Base-by-base conservation (phyloP, 768 basidiomycete genomes). In the Boletus pseudo-olivaceus region DNA sequence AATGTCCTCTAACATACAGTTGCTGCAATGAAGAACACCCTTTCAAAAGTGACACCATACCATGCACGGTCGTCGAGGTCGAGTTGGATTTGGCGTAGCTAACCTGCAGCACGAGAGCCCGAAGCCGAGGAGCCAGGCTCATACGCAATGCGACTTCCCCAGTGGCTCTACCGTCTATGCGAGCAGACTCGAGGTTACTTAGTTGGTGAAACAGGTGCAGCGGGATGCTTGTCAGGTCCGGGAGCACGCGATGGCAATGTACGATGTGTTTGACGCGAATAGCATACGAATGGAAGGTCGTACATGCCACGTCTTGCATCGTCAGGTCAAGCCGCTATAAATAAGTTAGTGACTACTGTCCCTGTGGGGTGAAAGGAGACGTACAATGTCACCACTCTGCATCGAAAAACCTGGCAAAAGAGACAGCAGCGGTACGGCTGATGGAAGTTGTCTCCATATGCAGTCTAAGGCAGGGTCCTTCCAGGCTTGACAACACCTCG, bases 401-500 rank as follows among this genome's bases (percentile, higher is more conserved):
- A 58, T 37, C 2, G 44, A 66, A 35, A 57, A 62, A 8, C 55
- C 53, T 20, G 67, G 67, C 23, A 68, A 53, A 41, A 82, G 67
- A 40, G 68, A 60, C 5, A 81, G 60, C 33, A 81, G 60, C 32
- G 79, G 79, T 19, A 58, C 57, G 15, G 76, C 63, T 23, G 76
- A 78, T 27, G 70, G 58, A 23, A 82, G 62, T 32, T 67, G 68
- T 53, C 66, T 59, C 80, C 80, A 82, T 15, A 80, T 53, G 30
- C 67, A 59, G 61, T 82, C 78, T 15, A 81, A 55, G 15, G 80
- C 77, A 30, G 79, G 79, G 32, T 76, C 74, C 42, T 67, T 74
- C 79, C 79, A 82, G 27, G 77, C 68, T 62, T 59, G 70, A 60
- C 78, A 82, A 37, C 67, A 73, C 53, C 73, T 72, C 2, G 78